phyloP scores from a whole-genome alignment of 1,284 basidiomycete genomes.

The Cryptococcus jaspeensis region DNA sequence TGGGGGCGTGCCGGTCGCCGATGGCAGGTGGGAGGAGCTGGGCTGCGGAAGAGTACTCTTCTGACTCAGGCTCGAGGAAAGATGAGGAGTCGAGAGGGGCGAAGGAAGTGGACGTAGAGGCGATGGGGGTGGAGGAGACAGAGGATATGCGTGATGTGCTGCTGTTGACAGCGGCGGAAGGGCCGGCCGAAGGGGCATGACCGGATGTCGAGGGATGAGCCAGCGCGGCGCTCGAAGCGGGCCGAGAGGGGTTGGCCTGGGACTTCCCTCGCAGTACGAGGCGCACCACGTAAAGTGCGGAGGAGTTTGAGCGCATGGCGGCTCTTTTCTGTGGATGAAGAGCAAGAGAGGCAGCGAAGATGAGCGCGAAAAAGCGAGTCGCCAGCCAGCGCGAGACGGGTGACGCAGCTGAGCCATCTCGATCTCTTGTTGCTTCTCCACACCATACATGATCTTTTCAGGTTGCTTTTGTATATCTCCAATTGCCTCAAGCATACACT shows the following conservation, averaged over 20 bases:
- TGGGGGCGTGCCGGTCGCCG: constrained; percentile 13
- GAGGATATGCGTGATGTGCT: constrained; percentile 1
- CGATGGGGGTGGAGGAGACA: neutral
- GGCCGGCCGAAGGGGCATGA: neutral
- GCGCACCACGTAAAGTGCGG: constrained; percentile 21
- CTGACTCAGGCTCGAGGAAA: constrained; percentile 35
- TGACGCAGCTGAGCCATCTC: neutral
- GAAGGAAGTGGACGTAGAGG: constrained; percentile 4
- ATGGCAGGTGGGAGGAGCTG: constrained; percentile 23
- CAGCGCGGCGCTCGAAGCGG: neutral
- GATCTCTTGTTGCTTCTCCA: constrained; percentile 1
- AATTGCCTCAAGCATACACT: neutral
- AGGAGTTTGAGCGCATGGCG: neutral
- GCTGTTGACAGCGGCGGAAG: constrained; percentile 9
- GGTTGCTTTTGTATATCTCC: neutral
- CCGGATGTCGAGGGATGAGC: too few relatives aligned
- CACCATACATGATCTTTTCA: neutral
- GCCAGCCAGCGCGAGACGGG: too few relatives aligned
- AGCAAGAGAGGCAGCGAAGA: neutral
- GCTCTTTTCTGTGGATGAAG: neutral
- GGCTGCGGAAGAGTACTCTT: constrained; percentile 28
- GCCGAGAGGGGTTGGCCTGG: neutral
- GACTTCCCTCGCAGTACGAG: constrained; percentile 7
- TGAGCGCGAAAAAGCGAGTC: neutral
- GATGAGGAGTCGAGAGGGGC: neutral